A percentile compares a stretch with the other conserved stretches of the same genome.
Conservation (phyloP, 768 basidiomycete species). For the Podaxis pistillaris region DNA sequence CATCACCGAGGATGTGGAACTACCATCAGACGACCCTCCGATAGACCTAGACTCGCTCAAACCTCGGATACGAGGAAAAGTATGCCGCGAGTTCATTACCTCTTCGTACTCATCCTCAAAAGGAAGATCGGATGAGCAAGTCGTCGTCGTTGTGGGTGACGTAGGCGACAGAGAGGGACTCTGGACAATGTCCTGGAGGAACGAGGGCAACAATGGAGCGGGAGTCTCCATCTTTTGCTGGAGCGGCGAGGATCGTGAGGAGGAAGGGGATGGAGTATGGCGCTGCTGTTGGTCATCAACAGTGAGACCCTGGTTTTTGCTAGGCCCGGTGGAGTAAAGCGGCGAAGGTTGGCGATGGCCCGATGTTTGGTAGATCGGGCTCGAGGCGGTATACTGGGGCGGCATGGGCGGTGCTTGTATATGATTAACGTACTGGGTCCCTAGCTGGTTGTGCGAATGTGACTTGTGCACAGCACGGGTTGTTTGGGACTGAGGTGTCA, state of each 20-base stretch:
- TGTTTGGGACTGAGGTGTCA: background rate
- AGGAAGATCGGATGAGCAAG: constrained; percentile 65
- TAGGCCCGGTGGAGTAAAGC: constrained; percentile 31
- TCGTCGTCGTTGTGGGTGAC: constrained; percentile 45
- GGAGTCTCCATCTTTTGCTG: constrained; percentile 33
- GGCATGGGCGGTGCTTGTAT: constrained; percentile 15
- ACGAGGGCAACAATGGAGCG: constrained; percentile 68
- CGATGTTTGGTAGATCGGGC: constrained; percentile 74
- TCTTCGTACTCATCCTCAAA: constrained; percentile 61
- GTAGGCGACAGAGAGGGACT: constrained; percentile 61
- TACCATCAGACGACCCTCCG: constrained; percentile 13
- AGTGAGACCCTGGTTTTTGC: constrained; percentile 16
- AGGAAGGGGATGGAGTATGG: constrained; percentile 1
- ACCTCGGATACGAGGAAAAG: constrained; percentile 28
- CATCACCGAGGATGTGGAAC: constrained; percentile 2
- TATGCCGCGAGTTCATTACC: constrained; percentile 23
- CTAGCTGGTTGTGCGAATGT: constrained; percentile 49
- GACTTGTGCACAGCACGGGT: constrained; percentile 44
- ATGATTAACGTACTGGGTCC: constrained; percentile 37
- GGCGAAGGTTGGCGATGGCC: constrained; percentile 41
- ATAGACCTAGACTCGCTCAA: constrained; percentile 23
- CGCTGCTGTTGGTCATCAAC: constrained; percentile 15
- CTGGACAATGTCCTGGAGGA: constrained; percentile 72
- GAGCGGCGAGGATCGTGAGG: constrained; percentile 10
- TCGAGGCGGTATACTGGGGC: constrained; percentile 25